Conservation (phyloP, 2,329 filamentous ascomycete genomes). For the Ophiognomonia clavigignenti-juglandacearum region DNA sequence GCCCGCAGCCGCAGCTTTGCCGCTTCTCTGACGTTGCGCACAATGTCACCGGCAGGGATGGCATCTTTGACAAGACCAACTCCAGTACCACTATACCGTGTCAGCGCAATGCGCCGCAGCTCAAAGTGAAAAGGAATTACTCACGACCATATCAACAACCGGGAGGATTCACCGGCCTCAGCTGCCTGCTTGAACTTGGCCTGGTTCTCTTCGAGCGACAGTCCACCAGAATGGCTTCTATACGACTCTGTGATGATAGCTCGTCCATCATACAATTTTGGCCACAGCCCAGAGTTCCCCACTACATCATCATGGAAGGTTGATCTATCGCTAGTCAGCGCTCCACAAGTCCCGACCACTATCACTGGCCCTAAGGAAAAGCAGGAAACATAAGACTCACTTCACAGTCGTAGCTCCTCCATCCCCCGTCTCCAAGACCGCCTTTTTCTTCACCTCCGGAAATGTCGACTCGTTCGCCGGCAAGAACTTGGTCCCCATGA, state of each 20-base stretch:
- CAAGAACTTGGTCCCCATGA: conserved; percentile 43
- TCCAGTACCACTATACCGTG: conserved; percentile 31
- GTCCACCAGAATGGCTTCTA: conserved; percentile 32
- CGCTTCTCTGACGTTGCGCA: conserved; percentile 34
- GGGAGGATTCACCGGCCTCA: conserved; percentile 24
- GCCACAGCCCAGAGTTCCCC: conserved; percentile 33
- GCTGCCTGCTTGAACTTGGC: conserved; percentile 33
- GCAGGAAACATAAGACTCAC: conserved; percentile 21
- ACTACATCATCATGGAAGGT: conserved; percentile 38
- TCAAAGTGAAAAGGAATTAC: conserved; percentile 4
- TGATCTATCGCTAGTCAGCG: conserved; percentile 17
- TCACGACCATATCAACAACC: conserved; percentile 32
- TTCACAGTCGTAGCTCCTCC: conserved; percentile 42
- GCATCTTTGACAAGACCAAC: conserved; percentile 39
- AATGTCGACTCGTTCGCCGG: conserved; percentile 38
- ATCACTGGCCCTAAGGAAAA: too few species aligned
- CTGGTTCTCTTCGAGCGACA: conserved; percentile 37
- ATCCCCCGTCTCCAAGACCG: conserved; percentile 36
- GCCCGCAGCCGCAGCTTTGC: conserved; percentile 30
- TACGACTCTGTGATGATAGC: conserved; percentile 35
- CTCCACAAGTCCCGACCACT: too few species aligned
- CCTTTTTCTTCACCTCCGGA: conserved; percentile 34
- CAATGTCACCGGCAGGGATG: conserved; percentile 37
- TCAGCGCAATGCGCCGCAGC: background rate
- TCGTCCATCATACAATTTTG: conserved; percentile 38